These are phyloP conservation scores for Rhynchospora pubera DNA, from an alignment of 176 grass and related monocot species.

Conservation along the genomic window DNA sequence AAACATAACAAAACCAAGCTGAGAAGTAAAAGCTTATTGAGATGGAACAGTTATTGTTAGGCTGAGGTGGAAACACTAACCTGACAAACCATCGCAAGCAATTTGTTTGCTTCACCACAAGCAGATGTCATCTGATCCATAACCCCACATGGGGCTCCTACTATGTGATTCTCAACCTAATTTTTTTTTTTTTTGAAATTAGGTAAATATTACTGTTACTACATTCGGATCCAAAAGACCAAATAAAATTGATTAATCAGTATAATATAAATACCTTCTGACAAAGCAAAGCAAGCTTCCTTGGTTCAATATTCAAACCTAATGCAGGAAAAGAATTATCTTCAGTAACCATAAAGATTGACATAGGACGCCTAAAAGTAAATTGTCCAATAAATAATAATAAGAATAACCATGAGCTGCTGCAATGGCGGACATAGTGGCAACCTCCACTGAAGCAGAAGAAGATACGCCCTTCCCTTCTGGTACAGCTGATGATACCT, in stretches of 20 bases:
- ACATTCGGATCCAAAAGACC: slow-evolving; percentile 15
- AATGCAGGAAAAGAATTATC: slow-evolving; percentile 28
- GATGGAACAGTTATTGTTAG: not conserved
- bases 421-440: slow-evolving; percentile 76
- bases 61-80: slow-evolving; percentile 30
- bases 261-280: slow-evolving; percentile 49
- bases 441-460: slow-evolving; percentile 91
- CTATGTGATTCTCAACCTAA: slow-evolving; percentile 86
- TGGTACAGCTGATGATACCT: slow-evolving; percentile 92
- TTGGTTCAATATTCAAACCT: slow-evolving; percentile 83
- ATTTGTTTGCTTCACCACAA: slow-evolving; percentile 93
- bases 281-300: slow-evolving; percentile 91
- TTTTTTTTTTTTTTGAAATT: slow-evolving; percentile 13
- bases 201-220: slow-evolving; percentile 8
- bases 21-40: slow-evolving; percentile 10
- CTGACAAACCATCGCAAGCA: slow-evolving; percentile 99
- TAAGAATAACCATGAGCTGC: slow-evolving; percentile 61
- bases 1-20: slow-evolving; percentile 9
- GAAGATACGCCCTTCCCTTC: slow-evolving; percentile 99
- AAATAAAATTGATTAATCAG: slow-evolving; percentile 9
- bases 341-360: slow-evolving; percentile 18
- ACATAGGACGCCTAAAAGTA: slow-evolving; percentile 2
- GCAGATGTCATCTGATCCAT: slow-evolving; percentile 99
- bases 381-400: slow-evolving; percentile 5
- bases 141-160: slow-evolving; percentile 92